Evolutionary conservation across 2,329 filamentous ascomycete species (phyloP).

Genomic region (Fusarium stilboides): DNA sequence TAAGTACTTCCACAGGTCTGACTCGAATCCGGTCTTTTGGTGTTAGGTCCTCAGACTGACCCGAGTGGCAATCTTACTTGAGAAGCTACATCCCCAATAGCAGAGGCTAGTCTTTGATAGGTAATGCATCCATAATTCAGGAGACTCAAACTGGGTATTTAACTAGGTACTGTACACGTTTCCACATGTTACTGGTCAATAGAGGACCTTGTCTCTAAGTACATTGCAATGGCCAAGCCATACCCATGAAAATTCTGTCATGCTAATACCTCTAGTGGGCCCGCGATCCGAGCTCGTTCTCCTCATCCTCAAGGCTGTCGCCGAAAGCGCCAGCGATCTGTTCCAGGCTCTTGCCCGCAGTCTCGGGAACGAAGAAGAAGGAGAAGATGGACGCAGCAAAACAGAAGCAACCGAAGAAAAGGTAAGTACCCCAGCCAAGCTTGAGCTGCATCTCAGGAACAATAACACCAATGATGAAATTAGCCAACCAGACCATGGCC

Average conservation of each 20-base stretch:
- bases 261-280: constrained; percentile 1
- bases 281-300: constrained; percentile 9
- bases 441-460: constrained; percentile 68
- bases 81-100: neutral
- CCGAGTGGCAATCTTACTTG: no score
- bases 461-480: constrained; percentile 62
- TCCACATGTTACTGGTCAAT: neutral
- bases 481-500: constrained; percentile 54
- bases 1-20: neutral
- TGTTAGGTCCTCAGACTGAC: no score
- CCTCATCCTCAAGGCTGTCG: constrained; percentile 20
- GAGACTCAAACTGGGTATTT: neutral
- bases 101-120: neutral
- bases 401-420: constrained; percentile 70
- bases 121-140: neutral
- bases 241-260: neutral
- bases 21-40: no score
- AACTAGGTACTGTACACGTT: neutral
- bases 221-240: neutral
- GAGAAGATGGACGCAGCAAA: constrained; percentile 60
- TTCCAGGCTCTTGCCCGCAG: constrained; percentile 27
- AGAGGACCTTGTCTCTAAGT: neutral
- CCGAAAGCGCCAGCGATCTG: constrained; percentile 77
- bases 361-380: constrained; percentile 39
- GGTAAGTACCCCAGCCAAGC: constrained; percentile 63